Evolutionary conservation across 768 basidiomycete genomes (phyloP).

Genomic region (Termitomyces sp.): DNA sequence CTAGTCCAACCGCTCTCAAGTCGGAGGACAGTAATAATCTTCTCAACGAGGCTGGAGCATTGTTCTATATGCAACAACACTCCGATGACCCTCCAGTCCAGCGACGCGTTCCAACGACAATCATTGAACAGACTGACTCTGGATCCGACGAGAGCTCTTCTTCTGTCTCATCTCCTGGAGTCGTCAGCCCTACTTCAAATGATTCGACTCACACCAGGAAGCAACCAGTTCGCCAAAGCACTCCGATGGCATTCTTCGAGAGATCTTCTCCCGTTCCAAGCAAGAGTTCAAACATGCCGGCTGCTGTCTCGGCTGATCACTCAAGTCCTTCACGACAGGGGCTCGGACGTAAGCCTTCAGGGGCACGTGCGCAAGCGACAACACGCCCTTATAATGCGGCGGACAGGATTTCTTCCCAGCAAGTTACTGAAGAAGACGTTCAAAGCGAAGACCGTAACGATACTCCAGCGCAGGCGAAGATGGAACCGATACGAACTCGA

Average conservation of each 20-base stretch:
- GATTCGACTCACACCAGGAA: slow-evolving; percentile 11
- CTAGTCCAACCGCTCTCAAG: slow-evolving; percentile 19
- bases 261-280: slow-evolving; percentile 13
- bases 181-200: slow-evolving; percentile 8
- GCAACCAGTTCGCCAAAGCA: slow-evolving; percentile 28
- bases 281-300: slow-evolving; percentile 16
- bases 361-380: slow-evolving; percentile 71
- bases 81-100: slow-evolving; percentile 15
- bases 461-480: slow-evolving; percentile 2
- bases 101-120: slow-evolving; percentile 42
- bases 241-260: slow-evolving; percentile 36
- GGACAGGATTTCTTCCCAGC: slow-evolving; percentile 32
- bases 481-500: slow-evolving; percentile 5
- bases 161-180: slow-evolving; percentile 6
- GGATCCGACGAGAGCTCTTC: slow-evolving; percentile 27
- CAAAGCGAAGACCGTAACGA: slow-evolving; percentile 21
- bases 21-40: slow-evolving; percentile 34
- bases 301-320: slow-evolving; percentile 21
- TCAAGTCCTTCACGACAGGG: slow-evolving; percentile 33
- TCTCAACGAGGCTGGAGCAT: slow-evolving; percentile 54
- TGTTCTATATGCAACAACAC: slow-evolving; percentile 63
- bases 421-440: slow-evolving; percentile 29
- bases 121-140: slow-evolving; percentile 35
- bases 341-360: slow-evolving; percentile 71
- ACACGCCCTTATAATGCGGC: slow-evolving; percentile 37